Base-by-base conservation (phyloP, 108 stramenopile species). In the Epithemia pelagica region DNA sequence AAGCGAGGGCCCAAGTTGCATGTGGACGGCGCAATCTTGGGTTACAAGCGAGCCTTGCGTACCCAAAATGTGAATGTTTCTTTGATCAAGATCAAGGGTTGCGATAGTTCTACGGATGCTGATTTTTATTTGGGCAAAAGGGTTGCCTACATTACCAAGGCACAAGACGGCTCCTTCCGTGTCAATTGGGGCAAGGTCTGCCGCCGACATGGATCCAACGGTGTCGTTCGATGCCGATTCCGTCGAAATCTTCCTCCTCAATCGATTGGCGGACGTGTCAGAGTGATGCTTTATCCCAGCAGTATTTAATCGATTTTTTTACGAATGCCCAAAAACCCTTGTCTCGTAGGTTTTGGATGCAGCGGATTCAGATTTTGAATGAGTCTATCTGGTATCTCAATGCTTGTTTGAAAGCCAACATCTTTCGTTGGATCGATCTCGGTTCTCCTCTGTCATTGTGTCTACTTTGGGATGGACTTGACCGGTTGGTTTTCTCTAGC, bases 131-230 rank as follows among this genome's bases (percentile, higher is more conserved):
- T 97, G 32, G 99, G 99, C 58, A 99, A 99, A 91, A 85, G 88
- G 57, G 80, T 99, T 57, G 99, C 97, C 28, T 99, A 96, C 83
- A 97, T 99, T 73, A 99, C 97, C 87, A 99, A 98, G 94, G 78
- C 73, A 19, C 76, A 82, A 32, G 78, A 77, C 52, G 90, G 86
- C 79, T 82, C 83, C 61, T 98, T 95, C 90, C 85, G 97, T 62
- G 96, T 96, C 57, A 96, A 96, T 67, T 99, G 99, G 99, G 99
- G 99, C 59, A 92, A 91, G 71, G 97, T 99, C 58, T 89, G 80
- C 80, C 85, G 98, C 32, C 78, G 89, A 28, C 99, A 99, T 68
- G 99, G 99, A 61, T 84, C 85, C 78, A 97, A 96, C 74, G 99
- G 99, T 32, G 96, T 97, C 22, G 96, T 99, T 58, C 90, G 93